Conservation (phyloP, 1,139 yeast genomes). For the Geotrichum phurueaensis region DNA sequence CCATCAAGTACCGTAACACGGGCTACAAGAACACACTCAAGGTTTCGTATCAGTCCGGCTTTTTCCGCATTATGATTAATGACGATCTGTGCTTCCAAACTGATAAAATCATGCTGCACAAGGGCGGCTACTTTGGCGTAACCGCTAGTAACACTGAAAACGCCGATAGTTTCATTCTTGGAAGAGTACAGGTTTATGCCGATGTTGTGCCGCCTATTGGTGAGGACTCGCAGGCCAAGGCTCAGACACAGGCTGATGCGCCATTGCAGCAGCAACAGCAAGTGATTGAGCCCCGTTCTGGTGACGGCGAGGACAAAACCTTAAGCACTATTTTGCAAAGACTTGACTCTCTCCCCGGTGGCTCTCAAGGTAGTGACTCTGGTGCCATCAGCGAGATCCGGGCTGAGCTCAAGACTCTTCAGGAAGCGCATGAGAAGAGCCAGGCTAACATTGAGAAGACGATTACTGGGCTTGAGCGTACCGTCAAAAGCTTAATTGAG, state of each 20-base stretch:
- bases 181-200: slow-evolving; percentile 20
- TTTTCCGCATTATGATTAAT: slow-evolving; percentile 36
- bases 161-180: slow-evolving; percentile 34
- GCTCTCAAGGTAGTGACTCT: background rate
- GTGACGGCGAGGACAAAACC: slow-evolving; percentile 13
- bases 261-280: slow-evolving; percentile 1
- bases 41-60: slow-evolving; percentile 32
- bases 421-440: slow-evolving; percentile 1
- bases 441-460: slow-evolving; percentile 9
- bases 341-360: slow-evolving; percentile 13
- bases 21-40: slow-evolving; percentile 30
- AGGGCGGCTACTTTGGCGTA: slow-evolving; percentile 33
- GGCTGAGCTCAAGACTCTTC: slow-evolving; percentile 1
- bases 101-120: slow-evolving; percentile 32
- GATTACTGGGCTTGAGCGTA: slow-evolving; percentile 10
- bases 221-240: slow-evolving; percentile 5
- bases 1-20: slow-evolving; percentile 35
- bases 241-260: background rate
- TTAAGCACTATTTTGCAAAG: slow-evolving; percentile 21
- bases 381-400: slow-evolving; percentile 7
- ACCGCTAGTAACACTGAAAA: slow-evolving; percentile 33
- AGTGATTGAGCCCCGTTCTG: slow-evolving; percentile 3
- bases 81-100: slow-evolving; percentile 37
- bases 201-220: slow-evolving; percentile 19
- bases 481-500: slow-evolving; percentile 10